Conservation (phyloP, 345 rosid species). For the Lepidium aucheri region DNA sequence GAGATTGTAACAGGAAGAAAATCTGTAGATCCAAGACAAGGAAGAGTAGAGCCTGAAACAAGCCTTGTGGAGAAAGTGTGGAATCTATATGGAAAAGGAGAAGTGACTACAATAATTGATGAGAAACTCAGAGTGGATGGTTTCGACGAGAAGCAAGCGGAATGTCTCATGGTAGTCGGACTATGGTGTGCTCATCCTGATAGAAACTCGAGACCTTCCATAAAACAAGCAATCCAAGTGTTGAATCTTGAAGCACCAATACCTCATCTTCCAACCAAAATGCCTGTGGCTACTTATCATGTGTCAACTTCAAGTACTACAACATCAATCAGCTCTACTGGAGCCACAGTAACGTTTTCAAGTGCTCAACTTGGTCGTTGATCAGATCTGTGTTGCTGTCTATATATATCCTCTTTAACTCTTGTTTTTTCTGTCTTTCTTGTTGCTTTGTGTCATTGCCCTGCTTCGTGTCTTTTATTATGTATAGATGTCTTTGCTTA, state of each 20-base stretch:
- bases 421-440: background rate
- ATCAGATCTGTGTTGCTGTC: background rate
- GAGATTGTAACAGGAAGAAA: slow-evolving; percentile 40
- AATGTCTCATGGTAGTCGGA: slow-evolving; percentile 41
- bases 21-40: slow-evolving; percentile 22
- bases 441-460: too few species aligned
- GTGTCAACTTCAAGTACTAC: slow-evolving; percentile 22
- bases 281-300: slow-evolving; percentile 37
- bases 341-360: slow-evolving; percentile 28
- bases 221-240: slow-evolving; percentile 47
- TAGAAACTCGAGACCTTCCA: slow-evolving; percentile 33
- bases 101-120: slow-evolving; percentile 30
- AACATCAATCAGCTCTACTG: slow-evolving; percentile 22
- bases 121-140: slow-evolving; percentile 18
- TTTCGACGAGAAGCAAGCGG: slow-evolving; percentile 31
- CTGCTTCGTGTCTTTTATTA: too few species aligned
- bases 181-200: slow-evolving; percentile 64
- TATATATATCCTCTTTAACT: background rate
- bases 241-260: slow-evolving; percentile 32
- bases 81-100: slow-evolving; percentile 32
- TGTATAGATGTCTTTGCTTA: too few species aligned
- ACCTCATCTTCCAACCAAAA: slow-evolving; percentile 39
- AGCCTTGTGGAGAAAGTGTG: slow-evolving; percentile 49
- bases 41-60: slow-evolving; percentile 3
- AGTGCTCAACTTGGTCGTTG: slow-evolving; percentile 32